Evolutionary conservation across 2,329 filamentous ascomycete genomes (phyloP).

Genomic region (Truncatella angustata): DNA sequence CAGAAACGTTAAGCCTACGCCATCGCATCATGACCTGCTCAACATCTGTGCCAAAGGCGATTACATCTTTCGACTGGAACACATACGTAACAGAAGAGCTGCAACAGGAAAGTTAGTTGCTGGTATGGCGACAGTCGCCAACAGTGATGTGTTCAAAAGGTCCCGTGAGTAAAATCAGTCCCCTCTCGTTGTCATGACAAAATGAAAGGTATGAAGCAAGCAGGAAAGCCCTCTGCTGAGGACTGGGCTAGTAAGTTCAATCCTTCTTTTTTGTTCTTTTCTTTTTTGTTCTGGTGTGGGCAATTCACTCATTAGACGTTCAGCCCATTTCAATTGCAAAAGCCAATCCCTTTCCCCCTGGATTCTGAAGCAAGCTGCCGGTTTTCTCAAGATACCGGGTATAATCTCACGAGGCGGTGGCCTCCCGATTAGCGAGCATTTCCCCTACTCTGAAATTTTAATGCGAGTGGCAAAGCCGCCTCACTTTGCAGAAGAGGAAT

Average conservation of each 20-base stretch:
- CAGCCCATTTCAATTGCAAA: conserved; percentile 56
- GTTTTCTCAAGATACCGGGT: conserved; percentile 74
- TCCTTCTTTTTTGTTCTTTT: no score
- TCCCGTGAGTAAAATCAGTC: conserved; percentile 24
- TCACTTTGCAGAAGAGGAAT: conserved; percentile 46
- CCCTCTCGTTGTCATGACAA: conserved; percentile 16
- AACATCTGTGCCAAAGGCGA: no score
- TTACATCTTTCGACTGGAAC: no score
- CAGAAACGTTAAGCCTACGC: no score
- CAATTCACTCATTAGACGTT: not conserved
- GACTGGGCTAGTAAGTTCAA: conserved; percentile 85
- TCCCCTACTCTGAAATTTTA: conserved; percentile 80
- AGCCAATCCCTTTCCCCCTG: conserved; percentile 59
- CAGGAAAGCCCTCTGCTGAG: conserved; percentile 65
- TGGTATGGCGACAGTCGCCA: conserved; percentile 72
- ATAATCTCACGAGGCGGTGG: conserved; percentile 92
- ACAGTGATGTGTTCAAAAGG: conserved; percentile 80
- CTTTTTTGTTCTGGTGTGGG: no score
- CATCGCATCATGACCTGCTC: no score
- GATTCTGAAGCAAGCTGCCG: conserved; percentile 78
- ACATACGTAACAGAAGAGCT: no score
- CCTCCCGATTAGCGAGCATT: conserved; percentile 83
- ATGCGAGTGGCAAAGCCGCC: conserved; percentile 72
- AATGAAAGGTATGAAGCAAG: conserved; percentile 39
- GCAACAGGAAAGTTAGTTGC: conserved; percentile 70